phyloP scores from a whole-genome alignment of 2,329 filamentous ascomycete species.

The Aspergillus arachidicola region DNA sequence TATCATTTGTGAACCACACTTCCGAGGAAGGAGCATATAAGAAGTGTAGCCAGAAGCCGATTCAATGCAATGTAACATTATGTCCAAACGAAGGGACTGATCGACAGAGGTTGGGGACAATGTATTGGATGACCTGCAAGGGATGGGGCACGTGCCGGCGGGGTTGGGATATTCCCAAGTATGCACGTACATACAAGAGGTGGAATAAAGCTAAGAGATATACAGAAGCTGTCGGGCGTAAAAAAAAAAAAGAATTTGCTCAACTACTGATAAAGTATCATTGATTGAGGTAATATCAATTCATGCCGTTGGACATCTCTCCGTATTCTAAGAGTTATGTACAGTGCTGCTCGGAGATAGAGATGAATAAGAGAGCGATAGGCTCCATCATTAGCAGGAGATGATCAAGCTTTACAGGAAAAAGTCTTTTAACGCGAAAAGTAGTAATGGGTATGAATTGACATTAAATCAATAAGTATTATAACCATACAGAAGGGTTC shows the following conservation, averaged over 20 bases:
- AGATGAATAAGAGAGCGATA: neutral
- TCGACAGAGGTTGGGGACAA: slow-evolving; percentile 3
- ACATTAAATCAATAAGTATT: neutral
- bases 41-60: neutral
- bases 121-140: neutral
- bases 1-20: neutral
- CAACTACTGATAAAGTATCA: neutral
- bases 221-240: neutral
- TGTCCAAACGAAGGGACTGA: neutral
- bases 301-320: neutral
- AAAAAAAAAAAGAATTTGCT: no score
- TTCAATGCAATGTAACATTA: neutral
- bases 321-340: neutral
- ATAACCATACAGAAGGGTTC: no score
- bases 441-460: neutral
- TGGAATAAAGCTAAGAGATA: neutral
- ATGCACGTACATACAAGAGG: neutral
- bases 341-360: neutral
- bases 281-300: neutral
- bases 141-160: neutral
- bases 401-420: no score
- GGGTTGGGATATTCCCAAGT: neutral
- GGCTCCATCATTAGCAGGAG: no score
- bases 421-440: no score
- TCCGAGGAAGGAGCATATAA: neutral